Evolutionary conservation across 352 stramenopile species (phyloP).

Genomic region (Phytophthora brassicae): DNA sequence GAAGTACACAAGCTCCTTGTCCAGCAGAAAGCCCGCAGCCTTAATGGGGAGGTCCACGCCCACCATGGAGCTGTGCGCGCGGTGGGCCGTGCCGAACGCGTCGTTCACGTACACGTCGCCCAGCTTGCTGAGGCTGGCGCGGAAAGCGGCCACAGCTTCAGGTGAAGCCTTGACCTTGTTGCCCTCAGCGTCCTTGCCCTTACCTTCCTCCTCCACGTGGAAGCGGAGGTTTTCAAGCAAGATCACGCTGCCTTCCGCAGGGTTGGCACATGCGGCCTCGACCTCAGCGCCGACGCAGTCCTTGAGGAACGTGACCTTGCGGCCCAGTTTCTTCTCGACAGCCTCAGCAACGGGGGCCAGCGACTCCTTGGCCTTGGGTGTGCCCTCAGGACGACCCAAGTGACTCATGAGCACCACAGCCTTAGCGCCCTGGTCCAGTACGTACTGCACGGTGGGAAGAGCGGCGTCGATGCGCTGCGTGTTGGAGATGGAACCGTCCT

Average conservation of each 20-base stretch:
- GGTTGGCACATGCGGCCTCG: constrained; percentile 69
- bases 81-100: constrained; percentile 99
- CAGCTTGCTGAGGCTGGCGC: constrained; percentile 85
- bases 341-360: constrained; percentile 92
- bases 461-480: constrained; percentile 98
- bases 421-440: constrained; percentile 97
- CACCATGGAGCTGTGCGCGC: constrained; percentile 98
- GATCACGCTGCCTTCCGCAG: constrained; percentile 86
- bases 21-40: constrained; percentile 95
- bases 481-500: constrained; percentile 95
- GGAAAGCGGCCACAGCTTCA: constrained; percentile 93
- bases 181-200: constrained; percentile 75
- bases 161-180: constrained; percentile 91
- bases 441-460: constrained; percentile 97
- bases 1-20: constrained; percentile 99
- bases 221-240: constrained; percentile 99
- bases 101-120: constrained; percentile 99
- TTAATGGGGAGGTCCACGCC: constrained; percentile 92
- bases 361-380: constrained; percentile 94
- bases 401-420: constrained; percentile 98
- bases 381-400: constrained; percentile 96
- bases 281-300: constrained; percentile 96
- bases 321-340: constrained; percentile 92
- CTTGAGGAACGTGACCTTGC: constrained; percentile 92
- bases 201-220: constrained; percentile 96